A percentile compares a stretch with the other conserved stretches of the same genome.
phyloP scores from a whole-genome alignment of 2,329 filamentous ascomycete genomes.

The Pseudocercospora crystallina region DNA sequence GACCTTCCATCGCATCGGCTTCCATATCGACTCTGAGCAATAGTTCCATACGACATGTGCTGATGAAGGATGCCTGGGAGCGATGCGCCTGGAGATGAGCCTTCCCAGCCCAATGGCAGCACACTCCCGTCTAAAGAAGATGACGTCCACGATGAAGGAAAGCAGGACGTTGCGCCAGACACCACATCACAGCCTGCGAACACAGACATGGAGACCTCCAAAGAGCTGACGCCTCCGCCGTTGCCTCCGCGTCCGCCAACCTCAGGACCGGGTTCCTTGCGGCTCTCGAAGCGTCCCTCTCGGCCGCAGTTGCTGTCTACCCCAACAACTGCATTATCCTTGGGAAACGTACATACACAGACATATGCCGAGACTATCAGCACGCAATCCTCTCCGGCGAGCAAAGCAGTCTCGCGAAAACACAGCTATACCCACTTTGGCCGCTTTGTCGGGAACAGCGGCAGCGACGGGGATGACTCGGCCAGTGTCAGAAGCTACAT shows the following conservation, averaged over 20 bases:
- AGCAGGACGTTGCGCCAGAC: background rate
- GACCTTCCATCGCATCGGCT: too few species aligned
- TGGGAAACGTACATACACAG: conserved; percentile 76
- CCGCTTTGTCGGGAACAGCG: conserved; percentile 46
- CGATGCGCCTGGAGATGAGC: conserved; percentile 9
- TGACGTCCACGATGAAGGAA: background rate
- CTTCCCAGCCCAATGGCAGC: conserved; percentile 5
- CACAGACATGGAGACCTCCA: conserved; percentile 22
- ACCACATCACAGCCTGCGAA: background rate
- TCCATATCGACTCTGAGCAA: too few species aligned
- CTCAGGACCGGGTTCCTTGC: conserved; percentile 27
- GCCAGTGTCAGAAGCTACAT: conserved; percentile 67
- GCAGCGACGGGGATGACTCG: conserved; percentile 61
- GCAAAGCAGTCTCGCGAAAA: conserved; percentile 39
- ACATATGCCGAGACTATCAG: conserved; percentile 60
- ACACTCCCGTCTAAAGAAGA: background rate
- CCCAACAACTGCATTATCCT: conserved; percentile 81
- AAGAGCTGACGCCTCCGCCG: conserved; percentile 38
- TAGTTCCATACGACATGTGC: background rate
- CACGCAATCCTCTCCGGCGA: conserved; percentile 29
- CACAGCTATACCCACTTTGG: conserved; percentile 41
- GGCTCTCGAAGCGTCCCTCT: conserved; percentile 36
- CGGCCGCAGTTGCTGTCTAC: conserved; percentile 54
- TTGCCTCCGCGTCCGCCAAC: conserved; percentile 37
- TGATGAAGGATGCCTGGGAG: conserved; percentile 23